These are phyloP conservation scores for Bullera alba DNA, from an alignment of 768 basidiomycete genomes.

Conservation along the genomic window DNA sequence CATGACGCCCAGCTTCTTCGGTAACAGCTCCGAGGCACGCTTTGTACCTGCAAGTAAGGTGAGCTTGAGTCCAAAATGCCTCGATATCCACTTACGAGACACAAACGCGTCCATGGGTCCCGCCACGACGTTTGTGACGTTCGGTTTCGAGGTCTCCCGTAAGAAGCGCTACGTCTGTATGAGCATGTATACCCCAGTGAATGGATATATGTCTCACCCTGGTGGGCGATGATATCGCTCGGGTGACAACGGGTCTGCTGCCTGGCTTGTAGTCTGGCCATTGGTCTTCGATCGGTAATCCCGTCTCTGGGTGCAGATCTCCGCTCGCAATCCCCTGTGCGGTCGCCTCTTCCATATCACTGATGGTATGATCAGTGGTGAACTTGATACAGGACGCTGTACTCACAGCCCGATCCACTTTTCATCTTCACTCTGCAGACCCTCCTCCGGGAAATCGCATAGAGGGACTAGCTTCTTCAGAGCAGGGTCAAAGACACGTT, in stretches of 20 bases:
- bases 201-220: neutral
- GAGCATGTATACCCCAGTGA: conserved; percentile 5
- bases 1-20: neutral
- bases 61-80: neutral
- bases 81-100: conserved; percentile 28
- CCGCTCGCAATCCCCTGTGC: conserved; percentile 40
- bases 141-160: conserved; percentile 19
- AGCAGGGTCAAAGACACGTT: conserved; percentile 79
- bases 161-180: neutral
- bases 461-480: conserved; percentile 63
- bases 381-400: conserved; percentile 1
- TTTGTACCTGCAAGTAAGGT: conserved; percentile 5
- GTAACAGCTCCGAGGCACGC: neutral
- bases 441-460: conserved; percentile 53
- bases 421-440: conserved; percentile 30
- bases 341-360: conserved; percentile 28
- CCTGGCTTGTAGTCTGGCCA: conserved; percentile 33
- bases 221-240: neutral
- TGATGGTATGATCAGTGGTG: conserved; percentile 6
- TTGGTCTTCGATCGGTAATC: conserved; percentile 32
- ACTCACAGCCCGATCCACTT: conserved; percentile 41
- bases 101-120: conserved; percentile 42
- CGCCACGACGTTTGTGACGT: conserved; percentile 3
- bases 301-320: conserved; percentile 42
- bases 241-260: neutral